Base-by-base conservation (phyloP, 1,139 yeast species). In the Taphrina wiesneri region DNA sequence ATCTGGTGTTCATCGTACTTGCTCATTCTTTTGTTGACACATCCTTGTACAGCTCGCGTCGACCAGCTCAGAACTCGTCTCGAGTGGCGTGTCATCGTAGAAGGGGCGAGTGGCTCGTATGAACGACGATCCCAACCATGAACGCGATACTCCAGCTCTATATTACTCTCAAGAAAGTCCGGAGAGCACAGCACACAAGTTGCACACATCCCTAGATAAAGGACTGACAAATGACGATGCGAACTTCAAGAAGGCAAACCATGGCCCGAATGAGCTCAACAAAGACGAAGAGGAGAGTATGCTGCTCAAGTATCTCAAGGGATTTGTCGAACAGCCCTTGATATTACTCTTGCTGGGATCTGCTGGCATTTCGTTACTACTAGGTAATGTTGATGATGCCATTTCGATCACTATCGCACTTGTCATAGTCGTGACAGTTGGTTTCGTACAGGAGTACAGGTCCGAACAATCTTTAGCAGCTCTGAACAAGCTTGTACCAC, bases 381-480 rank as follows among this genome's bases (percentile, higher is more conserved):
- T 93, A 95, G 96, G 96, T 26, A 93, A 93, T 76, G 85, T 86
- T 46, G 97, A 92, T 75, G 99, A 93, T 75, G 96, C 98, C 1
- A 79, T 93, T 28, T 86, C 95, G 17, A 67, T 67, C 52, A 46
- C 60, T 11, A 26, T 67, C 21, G 68, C 68, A n/a, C 46, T 64
- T 13, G 51, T 69, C 32, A 67, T 61, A 3, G 60, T 60, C 19
- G 65, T 56, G 21, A 67, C 66, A 0, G 99, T 93, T 34, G 99
- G 98, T 0, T 93, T 93, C 77, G 92, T 93, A 26, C 99, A 93
- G 77, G 99, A 93, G 75, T 91, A 91, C 75, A 82, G 97, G 72
- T 88, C 96, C 0, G 99, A 93, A 75, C 88, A 93, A 78, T 88
- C 96, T 1, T 79, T 93, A 68, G 96, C 90, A 74, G 98, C 97